These are phyloP conservation scores for Allium sativum DNA, from an alignment of 106 monocot species.

Conservation along the genomic window DNA sequence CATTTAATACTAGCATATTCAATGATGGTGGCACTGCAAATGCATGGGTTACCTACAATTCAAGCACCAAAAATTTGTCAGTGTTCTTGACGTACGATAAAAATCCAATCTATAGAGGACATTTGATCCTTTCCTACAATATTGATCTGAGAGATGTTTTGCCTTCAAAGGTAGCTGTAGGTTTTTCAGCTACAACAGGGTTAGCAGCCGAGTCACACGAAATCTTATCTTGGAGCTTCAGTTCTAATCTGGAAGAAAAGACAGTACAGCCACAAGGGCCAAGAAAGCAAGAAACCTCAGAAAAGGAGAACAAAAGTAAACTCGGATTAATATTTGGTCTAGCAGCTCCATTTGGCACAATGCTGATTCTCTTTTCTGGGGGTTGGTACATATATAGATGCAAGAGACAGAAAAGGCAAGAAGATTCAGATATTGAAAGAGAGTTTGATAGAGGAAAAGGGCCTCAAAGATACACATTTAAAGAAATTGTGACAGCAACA, in stretches of 20 bases:
- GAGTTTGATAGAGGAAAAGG: conserved; percentile 14
- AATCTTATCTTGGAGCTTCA: conserved; percentile 2
- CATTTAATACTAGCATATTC: not conserved
- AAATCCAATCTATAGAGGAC: not conserved
- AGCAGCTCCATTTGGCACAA: not conserved
- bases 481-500: conserved; percentile 9
- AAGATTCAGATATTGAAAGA: not conserved
- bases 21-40: not conserved
- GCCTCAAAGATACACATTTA: conserved; percentile 9
- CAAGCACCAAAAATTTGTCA: not conserved
- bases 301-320: not conserved
- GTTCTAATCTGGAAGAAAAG: not conserved
- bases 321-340: not conserved
- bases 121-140: not conserved
- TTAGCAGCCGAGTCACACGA: not conserved
- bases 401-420: not conserved
- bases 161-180: not conserved
- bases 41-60: conserved; percentile 16
- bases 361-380: not conserved
- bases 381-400: conserved; percentile 4
- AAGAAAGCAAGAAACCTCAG: no score
- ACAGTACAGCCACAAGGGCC: no score
- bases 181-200: conserved; percentile 12
- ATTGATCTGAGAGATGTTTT: conserved; percentile 8
- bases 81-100: conserved; percentile 2